These are phyloP conservation scores for Kernera saxatilis DNA, from an alignment of 345 rosid genomes.

Conservation along the genomic window DNA sequence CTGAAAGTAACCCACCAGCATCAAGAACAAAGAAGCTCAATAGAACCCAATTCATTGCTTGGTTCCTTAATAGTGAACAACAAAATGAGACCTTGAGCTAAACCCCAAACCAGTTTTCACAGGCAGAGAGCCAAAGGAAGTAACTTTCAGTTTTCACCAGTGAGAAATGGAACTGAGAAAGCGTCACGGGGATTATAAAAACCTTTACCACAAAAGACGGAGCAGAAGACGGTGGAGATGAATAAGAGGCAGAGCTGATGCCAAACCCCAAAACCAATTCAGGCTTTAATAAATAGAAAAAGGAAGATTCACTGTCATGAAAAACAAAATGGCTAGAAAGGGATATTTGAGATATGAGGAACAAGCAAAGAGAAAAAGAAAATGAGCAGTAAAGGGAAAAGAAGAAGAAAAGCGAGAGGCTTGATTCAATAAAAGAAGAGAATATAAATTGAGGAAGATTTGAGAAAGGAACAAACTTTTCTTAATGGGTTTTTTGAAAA, in stretches of 20 bases:
- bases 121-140: conserved; percentile 11
- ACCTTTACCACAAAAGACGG: neutral
- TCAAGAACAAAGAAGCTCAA: conserved; percentile 32
- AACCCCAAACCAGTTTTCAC: neutral
- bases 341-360: neutral
- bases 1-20: conserved; percentile 30
- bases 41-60: conserved; percentile 45
- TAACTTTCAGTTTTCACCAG: conserved; percentile 19
- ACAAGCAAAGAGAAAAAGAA: conserved; percentile 16
- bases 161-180: conserved; percentile 2
- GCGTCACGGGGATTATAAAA: neutral
- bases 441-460: neutral
- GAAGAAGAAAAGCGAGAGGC: neutral
- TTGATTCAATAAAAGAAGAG: neutral
- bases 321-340: neutral
- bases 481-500: neutral
- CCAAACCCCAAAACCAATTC: conserved; percentile 12
- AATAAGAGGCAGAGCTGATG: conserved; percentile 2
- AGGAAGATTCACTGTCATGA: conserved; percentile 8
- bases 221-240: conserved; percentile 1
- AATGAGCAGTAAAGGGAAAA: neutral
- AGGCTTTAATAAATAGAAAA: neutral
- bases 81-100: neutral
- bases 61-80: neutral
- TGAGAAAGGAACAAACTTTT: conserved; percentile 24